Evolutionary conservation across 805 yeast genomes (phyloP).

Genomic region (Myxozyma vanderwaltii): DNA sequence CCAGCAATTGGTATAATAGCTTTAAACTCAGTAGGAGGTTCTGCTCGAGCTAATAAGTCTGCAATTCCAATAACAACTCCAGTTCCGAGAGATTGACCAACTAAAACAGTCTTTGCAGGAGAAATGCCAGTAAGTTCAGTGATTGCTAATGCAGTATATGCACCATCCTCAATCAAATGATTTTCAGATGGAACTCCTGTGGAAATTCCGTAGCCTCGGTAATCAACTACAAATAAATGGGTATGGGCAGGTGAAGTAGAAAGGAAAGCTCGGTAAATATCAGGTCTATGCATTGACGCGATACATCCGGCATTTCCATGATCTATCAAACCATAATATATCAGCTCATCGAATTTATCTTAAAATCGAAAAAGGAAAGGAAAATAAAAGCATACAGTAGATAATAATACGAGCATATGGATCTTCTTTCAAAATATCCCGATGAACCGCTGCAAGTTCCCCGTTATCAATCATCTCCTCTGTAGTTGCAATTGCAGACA

Average conservation of each 20-base stretch:
- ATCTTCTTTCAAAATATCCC: conserved; percentile 15
- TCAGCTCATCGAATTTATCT: background rate
- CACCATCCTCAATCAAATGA: conserved; percentile 22
- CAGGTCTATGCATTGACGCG: conserved; percentile 20
- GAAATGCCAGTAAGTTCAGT: conserved; percentile 10
- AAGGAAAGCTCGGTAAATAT: conserved; percentile 22
- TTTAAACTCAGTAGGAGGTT: conserved; percentile 6
- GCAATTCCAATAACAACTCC: conserved; percentile 29
- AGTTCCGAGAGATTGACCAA: conserved; percentile 33
- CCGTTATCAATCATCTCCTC: conserved; percentile 19
- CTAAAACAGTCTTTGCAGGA: conserved; percentile 9
- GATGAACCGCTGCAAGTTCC: conserved; percentile 16
- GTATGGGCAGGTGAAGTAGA: conserved; percentile 26
- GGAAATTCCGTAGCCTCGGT: conserved; percentile 31
- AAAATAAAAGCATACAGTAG: conserved; percentile 8
- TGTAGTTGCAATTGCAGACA: conserved; percentile 1
- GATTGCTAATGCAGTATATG: conserved; percentile 5
- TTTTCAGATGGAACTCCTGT: conserved; percentile 26
- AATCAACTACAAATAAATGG: conserved; percentile 27
- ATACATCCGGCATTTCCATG: conserved; percentile 24
- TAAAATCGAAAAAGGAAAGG: background rate
- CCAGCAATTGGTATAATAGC: conserved; percentile 28
- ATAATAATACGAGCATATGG: conserved; percentile 26
- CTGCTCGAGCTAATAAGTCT: conserved; percentile 10
- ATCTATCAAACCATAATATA: background rate